These are phyloP conservation scores for Vitis labrusca DNA, from an alignment of 164 flowering plant species.

Conservation along the genomic window DNA sequence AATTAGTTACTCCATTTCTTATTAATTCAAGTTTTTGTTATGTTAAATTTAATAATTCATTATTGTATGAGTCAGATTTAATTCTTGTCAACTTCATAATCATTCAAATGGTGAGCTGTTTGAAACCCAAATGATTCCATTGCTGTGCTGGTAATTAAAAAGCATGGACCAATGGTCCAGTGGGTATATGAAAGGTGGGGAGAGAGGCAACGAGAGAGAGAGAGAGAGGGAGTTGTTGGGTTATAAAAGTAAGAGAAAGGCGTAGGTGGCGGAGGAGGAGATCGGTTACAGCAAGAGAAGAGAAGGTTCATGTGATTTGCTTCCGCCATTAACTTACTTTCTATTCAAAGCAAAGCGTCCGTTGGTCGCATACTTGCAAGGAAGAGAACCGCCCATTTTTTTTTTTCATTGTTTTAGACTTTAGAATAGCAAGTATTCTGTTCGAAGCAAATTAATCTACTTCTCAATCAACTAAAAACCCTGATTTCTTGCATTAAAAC, in stretches of 20 bases:
- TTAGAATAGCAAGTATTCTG: neutral
- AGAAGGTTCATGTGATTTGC: slow-evolving; percentile 14
- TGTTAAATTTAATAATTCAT: neutral
- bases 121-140: neutral
- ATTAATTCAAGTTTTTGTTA: neutral
- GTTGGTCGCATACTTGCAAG: slow-evolving; percentile 14
- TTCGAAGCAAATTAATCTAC: neutral
- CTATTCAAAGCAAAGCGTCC: slow-evolving; percentile 35
- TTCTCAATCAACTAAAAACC: neutral
- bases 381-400: slow-evolving; percentile 16
- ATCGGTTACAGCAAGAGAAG: slow-evolving; percentile 31
- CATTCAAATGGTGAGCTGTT: slow-evolving; percentile 15
- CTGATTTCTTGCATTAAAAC: slow-evolving; percentile 32
- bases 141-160: too few species aligned
- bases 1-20: slow-evolving; percentile 10
- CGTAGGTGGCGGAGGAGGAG: neutral
- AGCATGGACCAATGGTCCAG: too few species aligned
- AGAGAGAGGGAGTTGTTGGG: neutral
- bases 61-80: neutral
- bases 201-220: neutral
- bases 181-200: neutral
- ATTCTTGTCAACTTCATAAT: neutral
- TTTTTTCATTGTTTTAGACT: neutral
- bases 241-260: neutral
- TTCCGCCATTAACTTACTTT: slow-evolving; percentile 14